A percentile compares a stretch with the other conserved stretches of the same genome.
Conservation (phyloP, 768 basidiomycete genomes). For the Pisolithus microcarpus region DNA sequence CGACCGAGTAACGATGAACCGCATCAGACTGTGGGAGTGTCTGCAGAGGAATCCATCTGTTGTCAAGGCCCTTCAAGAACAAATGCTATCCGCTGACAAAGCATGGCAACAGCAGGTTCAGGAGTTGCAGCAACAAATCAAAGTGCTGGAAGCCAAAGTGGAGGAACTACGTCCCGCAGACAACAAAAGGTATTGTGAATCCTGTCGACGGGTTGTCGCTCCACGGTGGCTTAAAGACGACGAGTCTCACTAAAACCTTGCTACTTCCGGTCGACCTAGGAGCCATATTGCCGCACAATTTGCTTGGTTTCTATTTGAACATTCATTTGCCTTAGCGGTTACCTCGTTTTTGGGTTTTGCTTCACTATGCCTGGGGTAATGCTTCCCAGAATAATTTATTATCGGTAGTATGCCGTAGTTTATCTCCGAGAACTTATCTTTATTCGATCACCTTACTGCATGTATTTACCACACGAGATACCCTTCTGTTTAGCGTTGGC, state of each 20-base stretch:
- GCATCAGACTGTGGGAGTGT: constrained; percentile 15
- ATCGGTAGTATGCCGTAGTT: constrained; percentile 24
- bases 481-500: no score
- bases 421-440: constrained; percentile 7
- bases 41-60: constrained; percentile 39
- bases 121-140: constrained; percentile 71
- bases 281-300: constrained; percentile 53
- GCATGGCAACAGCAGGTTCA: constrained; percentile 68
- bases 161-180: constrained; percentile 44
- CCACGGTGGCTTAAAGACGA: constrained; percentile 8
- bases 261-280: constrained; percentile 58
- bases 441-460: constrained; percentile 1
- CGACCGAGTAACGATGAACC: constrained; percentile 30
- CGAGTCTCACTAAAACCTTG: constrained; percentile 20
- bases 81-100: constrained; percentile 48
- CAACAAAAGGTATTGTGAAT: constrained; percentile 43
- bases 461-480: neutral
- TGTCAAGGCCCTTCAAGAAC: constrained; percentile 53
- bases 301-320: neutral
- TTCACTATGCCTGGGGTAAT: no score
- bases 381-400: constrained; percentile 32
- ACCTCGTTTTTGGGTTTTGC: no score
- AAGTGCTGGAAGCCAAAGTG: constrained; percentile 63
- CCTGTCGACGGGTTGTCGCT: constrained; percentile 49
- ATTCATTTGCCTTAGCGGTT: no score